Evolutionary conservation across 257 asterid species (phyloP), one percentile per base, ranked within the genome.

Genomic region (Rauvolfia tetraphylla): DNA sequence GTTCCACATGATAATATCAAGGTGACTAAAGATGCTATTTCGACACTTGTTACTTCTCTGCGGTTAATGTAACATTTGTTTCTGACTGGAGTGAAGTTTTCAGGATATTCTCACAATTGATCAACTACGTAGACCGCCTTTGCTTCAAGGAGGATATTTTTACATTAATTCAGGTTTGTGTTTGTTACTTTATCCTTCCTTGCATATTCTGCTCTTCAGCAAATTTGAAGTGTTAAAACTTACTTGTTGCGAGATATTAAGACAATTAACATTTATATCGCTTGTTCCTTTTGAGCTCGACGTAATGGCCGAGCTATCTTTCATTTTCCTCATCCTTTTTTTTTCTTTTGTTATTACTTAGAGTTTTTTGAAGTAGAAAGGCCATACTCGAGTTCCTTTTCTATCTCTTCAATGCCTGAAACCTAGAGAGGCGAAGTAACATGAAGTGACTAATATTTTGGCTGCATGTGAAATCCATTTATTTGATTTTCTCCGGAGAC

Each of bases 51-150:
- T 59, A 53, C 34, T 66, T 66, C 59, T 23, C 38, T 77, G 68
- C 51, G 67, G 56, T 29, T 51, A 62, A 10, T 68, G 27, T 51
- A 18, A 46, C 61, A 58, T 80, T 56, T n/a, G 38, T 56, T 76
- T 79, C 67, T 72, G 25, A 84, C 62, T 72, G 51, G 78, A 49
- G 56, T 13, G 65, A 74, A 54, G 20, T 11, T 86, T 80, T 84
- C 92, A 92, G 96, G 84, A 77, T 88, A 70, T 83, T 89, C 80
- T 85, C 87, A 39, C 83, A 85, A 72, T 62, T 92, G 59, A 85
- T 76, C 56, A 82, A 87, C 51, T 80, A 89, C 54, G 81, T 85
- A 68, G 79, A 86, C 82, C 78, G 92, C 85, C 86, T 89, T 79
- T 79, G 79, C 80, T 81, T 65, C 67, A 84, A 81, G 85, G 89